Conservation (phyloP, 1,139 yeast species). For the Scheffersomyces cryptocercus region DNA sequence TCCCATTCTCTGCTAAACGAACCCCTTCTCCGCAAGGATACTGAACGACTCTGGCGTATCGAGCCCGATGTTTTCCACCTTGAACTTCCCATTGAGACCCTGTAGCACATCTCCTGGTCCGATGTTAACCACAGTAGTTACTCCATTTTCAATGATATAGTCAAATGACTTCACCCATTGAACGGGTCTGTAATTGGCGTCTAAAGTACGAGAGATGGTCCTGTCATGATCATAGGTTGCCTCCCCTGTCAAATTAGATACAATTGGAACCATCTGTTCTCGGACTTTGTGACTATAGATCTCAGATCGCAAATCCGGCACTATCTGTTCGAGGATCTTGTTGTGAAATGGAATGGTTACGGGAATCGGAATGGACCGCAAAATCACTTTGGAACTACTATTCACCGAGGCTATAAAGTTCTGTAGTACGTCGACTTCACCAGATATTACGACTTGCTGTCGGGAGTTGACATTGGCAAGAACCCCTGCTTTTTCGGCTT, state of each 20-base stretch:
- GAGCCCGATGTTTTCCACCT: background rate
- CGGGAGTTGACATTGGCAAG: slow-evolving; percentile 47
- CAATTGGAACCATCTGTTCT: slow-evolving; percentile 14
- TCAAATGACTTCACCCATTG: slow-evolving; percentile 41
- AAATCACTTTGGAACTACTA: slow-evolving; percentile 15
- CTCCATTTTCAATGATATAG: slow-evolving; percentile 14
- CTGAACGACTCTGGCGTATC: background rate
- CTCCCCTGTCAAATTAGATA: slow-evolving; percentile 32
- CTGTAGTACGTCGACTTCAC: slow-evolving; percentile 25
- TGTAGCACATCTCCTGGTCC: slow-evolving; percentile 38
- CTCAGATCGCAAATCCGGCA: slow-evolving; percentile 24
- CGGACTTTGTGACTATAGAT: slow-evolving; percentile 10
- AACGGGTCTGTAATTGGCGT: slow-evolving; percentile 44
- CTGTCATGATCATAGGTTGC: slow-evolving; percentile 14
- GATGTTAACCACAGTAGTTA: slow-evolving; percentile 26
- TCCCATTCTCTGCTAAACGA: no score
- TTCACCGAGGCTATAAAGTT: slow-evolving; percentile 19
- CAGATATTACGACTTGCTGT: slow-evolving; percentile 48
- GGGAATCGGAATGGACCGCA: slow-evolving; percentile 35
- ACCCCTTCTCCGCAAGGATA: no score
- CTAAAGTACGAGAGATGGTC: slow-evolving; percentile 30
- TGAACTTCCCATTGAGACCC: slow-evolving; percentile 8
- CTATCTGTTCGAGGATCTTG: slow-evolving; percentile 37
- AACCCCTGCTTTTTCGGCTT: slow-evolving; percentile 21
- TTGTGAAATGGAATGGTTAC: slow-evolving; percentile 61